Base-by-base conservation (phyloP, 2,329 filamentous ascomycete species). In the Aureobasidium namibiae region DNA sequence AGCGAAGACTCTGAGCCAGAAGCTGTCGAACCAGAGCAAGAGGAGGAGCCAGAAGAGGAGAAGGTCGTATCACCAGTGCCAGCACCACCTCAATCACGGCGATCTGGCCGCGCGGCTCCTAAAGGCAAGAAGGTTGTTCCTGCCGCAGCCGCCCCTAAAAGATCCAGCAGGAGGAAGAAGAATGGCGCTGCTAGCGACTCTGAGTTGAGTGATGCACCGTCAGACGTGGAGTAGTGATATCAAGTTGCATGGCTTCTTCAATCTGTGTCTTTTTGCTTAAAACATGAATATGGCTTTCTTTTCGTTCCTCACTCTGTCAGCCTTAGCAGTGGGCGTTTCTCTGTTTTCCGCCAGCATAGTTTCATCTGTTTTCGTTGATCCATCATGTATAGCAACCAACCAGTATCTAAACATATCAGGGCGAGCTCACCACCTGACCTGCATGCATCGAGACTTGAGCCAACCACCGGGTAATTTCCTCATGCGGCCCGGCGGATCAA, bases 181-280 rank as follows among this genome's bases (percentile, higher is more conserved):
- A 67, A 38, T 44, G 65, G 67, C 36, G 61, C 63, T 4, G 61
- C 64, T 21, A 65, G 62, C 26, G 67, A 67, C 41, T 64, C 60
- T 21, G 65, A 65, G 52, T 59, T 68, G n/a, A 66, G 65, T n/a
- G 65, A 68, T 56, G 60, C 63, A 39, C 64, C 64, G 4, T 63
- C 61, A 23, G 65, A 64, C 18, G 60, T 66, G 60, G 66, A 66
- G 53, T 41, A 56, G 49, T 52, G n/a, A 13, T 18, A 34, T 21
- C 31, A 21, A 16, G 2, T 23, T 29, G 45, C 48, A 38, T 52
- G 46, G 1, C 46, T 50, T 50, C 36, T 13, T 31, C n/a, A 23
- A 18, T 50, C 31, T 14, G 18, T 50, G 48, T 52, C 21, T n/a
- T 29, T 52, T 52, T 52, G 48, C 34, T 52, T 5, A 38, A 50